Evolutionary conservation across 139 green algal genomes (phyloP).

Genomic region (Bryopsis sp.): DNA sequence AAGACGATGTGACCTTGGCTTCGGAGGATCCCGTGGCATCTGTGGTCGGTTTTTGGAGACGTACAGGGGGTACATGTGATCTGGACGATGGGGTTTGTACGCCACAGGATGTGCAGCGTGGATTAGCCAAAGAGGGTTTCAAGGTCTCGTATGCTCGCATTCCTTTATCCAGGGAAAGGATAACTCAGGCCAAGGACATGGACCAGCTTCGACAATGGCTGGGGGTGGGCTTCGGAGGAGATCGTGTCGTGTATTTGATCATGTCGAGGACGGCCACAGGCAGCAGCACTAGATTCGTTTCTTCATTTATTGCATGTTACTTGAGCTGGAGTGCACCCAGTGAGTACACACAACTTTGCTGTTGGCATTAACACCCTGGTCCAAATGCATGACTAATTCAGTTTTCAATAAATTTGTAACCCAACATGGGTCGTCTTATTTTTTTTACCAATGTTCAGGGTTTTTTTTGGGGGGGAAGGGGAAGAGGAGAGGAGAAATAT

Average conservation of each 20-base stretch:
- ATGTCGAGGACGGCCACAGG: slow-evolving; percentile 61
- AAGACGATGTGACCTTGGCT: too few species aligned
- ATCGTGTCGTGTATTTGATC: slow-evolving; percentile 50
- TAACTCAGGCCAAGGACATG: slow-evolving; percentile 62
- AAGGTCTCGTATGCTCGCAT: slow-evolving; percentile 60
- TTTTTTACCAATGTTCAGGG: too few species aligned
- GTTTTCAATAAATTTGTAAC: too few species aligned
- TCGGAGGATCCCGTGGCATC: too few species aligned
- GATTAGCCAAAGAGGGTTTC: slow-evolving; percentile 53
- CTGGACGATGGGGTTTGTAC: slow-evolving; percentile 11
- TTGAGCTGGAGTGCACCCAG: slow-evolving; percentile 16
- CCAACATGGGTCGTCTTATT: too few species aligned
- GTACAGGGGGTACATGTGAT: slow-evolving; percentile 13
- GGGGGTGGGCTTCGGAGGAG: slow-evolving; percentile 12
- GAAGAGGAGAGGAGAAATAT: too few species aligned
- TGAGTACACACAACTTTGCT: too few species aligned
- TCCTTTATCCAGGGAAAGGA: slow-evolving; percentile 78
- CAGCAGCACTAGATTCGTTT: slow-evolving; percentile 50
- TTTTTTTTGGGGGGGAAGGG: too few species aligned
- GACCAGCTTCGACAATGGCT: slow-evolving; percentile 54
- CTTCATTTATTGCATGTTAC: slow-evolving; percentile 35
- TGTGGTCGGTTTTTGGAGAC: too few species aligned
- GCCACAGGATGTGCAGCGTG: slow-evolving; percentile 37
- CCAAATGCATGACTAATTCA: too few species aligned
- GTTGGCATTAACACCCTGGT: too few species aligned